Evolutionary conservation across 2,329 filamentous ascomycete genomes (phyloP).

Genomic region (Tolypocladium capitatum): DNA sequence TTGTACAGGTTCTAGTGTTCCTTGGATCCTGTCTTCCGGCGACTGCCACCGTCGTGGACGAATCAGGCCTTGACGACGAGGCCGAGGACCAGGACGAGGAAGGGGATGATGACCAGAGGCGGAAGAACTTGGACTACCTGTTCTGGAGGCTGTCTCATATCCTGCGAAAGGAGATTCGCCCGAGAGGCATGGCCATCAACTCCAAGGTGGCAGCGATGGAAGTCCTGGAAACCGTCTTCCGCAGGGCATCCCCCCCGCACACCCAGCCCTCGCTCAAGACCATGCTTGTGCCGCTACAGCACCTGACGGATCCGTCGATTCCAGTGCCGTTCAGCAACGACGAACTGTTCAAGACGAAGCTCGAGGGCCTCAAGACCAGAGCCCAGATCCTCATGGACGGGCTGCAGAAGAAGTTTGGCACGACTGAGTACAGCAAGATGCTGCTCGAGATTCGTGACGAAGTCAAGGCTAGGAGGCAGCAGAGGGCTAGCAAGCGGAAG

Average conservation of each 20-base stretch:
- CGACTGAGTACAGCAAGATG: constrained; percentile 61
- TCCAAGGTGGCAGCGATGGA: constrained; percentile 66
- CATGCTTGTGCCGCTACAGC: constrained; percentile 52
- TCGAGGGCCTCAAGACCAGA: constrained; percentile 58
- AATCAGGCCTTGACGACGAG: constrained; percentile 24
- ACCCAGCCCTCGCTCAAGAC: constrained; percentile 50
- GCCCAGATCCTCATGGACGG: constrained; percentile 66
- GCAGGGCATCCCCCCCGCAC: constrained; percentile 42
- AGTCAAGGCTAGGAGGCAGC: constrained; percentile 59
- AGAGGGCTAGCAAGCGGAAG: constrained; percentile 70
- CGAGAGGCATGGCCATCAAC: constrained; percentile 49
- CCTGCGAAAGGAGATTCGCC: constrained; percentile 60
- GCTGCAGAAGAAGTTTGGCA: constrained; percentile 78
- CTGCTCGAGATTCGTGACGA: constrained; percentile 60
- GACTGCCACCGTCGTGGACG: constrained; percentile 23
- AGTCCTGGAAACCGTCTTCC: constrained; percentile 57
- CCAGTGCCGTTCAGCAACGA: constrained; percentile 59
- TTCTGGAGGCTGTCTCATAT: constrained; percentile 68
- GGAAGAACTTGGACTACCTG: constrained; percentile 51
- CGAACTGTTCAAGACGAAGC: constrained; percentile 51
- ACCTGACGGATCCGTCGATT: constrained; percentile 71
- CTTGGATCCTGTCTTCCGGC: constrained; percentile 46
- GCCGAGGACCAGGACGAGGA: constrained; percentile 32
- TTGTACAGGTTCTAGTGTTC: constrained; percentile 71
- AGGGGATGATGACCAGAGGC: constrained; percentile 27